Evolutionary conservation across 306 rosid genomes (phyloP).

Genomic region (Vicia faba): DNA sequence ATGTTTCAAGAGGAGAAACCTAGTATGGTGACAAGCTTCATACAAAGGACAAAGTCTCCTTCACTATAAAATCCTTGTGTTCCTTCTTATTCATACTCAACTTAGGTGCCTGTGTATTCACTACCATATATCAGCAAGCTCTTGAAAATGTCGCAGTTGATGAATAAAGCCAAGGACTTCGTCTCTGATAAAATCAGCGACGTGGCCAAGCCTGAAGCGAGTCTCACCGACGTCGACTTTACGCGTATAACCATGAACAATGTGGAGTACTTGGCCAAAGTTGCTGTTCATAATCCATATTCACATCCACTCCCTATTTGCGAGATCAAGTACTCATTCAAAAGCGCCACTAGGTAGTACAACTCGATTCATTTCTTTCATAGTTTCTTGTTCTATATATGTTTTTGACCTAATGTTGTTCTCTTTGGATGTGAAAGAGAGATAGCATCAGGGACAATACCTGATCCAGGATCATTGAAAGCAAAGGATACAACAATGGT

Average conservation of each 20-base stretch:
- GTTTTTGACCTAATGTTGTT: not conserved
- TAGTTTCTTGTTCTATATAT: not conserved
- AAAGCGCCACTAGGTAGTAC: conserved; percentile 25
- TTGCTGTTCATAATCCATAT: conserved; percentile 67
- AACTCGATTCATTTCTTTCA: not conserved
- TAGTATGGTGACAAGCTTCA: not conserved
- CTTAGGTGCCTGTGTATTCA: not conserved
- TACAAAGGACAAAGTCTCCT: not conserved
- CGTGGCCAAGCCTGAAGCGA: conserved; percentile 75
- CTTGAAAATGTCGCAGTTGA: conserved; percentile 51
- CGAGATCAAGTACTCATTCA: conserved; percentile 68
- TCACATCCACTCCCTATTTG: conserved; percentile 62
- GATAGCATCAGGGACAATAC: conserved; percentile 68
- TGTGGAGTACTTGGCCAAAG: conserved; percentile 63
- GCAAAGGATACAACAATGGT: conserved; percentile 54
- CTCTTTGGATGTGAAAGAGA: conserved; percentile 45
- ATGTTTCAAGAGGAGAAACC: too few relatives aligned
- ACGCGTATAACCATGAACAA: conserved; percentile 48
- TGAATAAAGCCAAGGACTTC: conserved; percentile 64
- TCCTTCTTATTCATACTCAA: not conserved
- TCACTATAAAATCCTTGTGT: not conserved
- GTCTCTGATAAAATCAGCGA: conserved; percentile 51
- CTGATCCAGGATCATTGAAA: conserved; percentile 82
- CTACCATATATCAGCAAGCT: not conserved
- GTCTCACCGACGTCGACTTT: conserved; percentile 64